Percentiles rank a stretch among this genome's conserved stretches.
Evolutionary conservation across 202 grass and related monocot genomes (phyloP).

Genomic region (Alloteropsis angusta): DNA sequence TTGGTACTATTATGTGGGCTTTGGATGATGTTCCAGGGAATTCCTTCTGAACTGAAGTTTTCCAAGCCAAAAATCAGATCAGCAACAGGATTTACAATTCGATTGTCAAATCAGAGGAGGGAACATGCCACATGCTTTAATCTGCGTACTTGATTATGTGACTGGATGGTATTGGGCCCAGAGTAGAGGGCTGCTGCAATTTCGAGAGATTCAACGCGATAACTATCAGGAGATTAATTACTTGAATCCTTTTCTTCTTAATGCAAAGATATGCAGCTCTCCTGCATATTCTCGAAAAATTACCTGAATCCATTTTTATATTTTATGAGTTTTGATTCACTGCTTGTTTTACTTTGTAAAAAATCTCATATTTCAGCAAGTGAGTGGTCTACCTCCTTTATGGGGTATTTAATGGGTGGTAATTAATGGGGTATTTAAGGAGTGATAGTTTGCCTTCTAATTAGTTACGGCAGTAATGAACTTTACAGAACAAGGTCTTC

Average conservation of each 20-base stretch:
- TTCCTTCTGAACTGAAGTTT: neutral
- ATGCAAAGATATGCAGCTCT: too few relatives aligned
- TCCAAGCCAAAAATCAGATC: neutral
- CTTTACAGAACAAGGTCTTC: neutral
- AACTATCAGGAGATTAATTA: too few relatives aligned
- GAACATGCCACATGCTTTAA: too few relatives aligned
- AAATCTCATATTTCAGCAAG: neutral
- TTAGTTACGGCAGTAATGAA: neutral
- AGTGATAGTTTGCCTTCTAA: neutral
- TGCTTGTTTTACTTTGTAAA: neutral
- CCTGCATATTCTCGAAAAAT: too few relatives aligned
- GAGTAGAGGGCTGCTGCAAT: neutral
- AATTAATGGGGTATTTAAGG: neutral
- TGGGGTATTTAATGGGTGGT: neutral
- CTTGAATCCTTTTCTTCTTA: too few relatives aligned
- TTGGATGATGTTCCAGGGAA: neutral
- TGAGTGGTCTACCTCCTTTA: neutral
- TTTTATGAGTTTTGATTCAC: neutral
- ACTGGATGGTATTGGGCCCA: too few relatives aligned
- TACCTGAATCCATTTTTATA: too few relatives aligned
- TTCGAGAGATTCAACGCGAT: neutral
- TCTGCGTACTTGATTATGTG: too few relatives aligned
- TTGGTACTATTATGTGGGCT: neutral
- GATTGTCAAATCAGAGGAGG: too few relatives aligned
- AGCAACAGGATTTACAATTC: neutral